Evolutionary conservation across 768 basidiomycete species (phyloP), one percentile per base, ranked within the genome.

Genomic region (Pulveroboletus sp.): DNA sequence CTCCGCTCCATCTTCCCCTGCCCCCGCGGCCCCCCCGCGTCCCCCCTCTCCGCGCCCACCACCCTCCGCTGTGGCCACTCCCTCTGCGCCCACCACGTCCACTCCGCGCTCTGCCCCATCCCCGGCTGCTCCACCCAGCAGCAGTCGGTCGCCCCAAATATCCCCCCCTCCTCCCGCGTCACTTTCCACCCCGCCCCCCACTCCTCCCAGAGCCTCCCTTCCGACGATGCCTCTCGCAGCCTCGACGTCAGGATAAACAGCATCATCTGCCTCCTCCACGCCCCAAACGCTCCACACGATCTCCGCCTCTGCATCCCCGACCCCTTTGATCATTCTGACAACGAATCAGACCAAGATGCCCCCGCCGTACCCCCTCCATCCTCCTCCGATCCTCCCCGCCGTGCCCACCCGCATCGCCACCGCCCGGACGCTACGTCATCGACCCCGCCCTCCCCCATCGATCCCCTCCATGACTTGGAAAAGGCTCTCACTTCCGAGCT

Each of bases 51-150:
- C 21, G 61, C 70, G 4, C 83, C 84, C 3, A 70, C 78, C 36
- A 78, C 74, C 8, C 82, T 94, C 36, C 78, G 73, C 57, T 96
- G 93, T 61, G 93, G 93, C 46, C 93, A 96, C 64, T 77, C 91
- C 18, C 55, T 94, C 54, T 96, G 92, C 59, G 66, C 80, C 0
- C 39, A 21, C n/a, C 88, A 89, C 62, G 57, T 75, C 48, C 64
- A 51, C 54, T 56, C 57, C 7, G 2, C 64, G 21, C 47, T 31
- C 33, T 71, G 75, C 56, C 70, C 72, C 49, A 52, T 74, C 46
- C 66, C 71, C 24, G 53, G 58, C 28, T 81, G 73, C 56, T 55
- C 40, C 43, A 32, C 50, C 47, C 46, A 55, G 48, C 59, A 50
- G 43, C 59, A 47, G 45, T 39, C 28, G n/a, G 42, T 43, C 49